Evolutionary conservation across 2,329 filamentous ascomycete genomes (phyloP).

Genomic region (Alternaria brassicae): DNA sequence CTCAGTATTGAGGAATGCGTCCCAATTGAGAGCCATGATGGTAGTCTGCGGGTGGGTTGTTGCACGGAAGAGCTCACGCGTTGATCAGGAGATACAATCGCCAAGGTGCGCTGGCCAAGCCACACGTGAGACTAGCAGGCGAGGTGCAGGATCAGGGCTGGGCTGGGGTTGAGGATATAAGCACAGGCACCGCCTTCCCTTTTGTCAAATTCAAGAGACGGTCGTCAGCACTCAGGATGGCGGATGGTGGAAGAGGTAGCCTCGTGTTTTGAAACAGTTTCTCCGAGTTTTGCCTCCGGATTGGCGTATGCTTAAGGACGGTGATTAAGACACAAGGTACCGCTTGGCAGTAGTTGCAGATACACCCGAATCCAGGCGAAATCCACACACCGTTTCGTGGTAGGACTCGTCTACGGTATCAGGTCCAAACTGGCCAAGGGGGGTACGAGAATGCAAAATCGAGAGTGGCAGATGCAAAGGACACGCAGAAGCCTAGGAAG

Average conservation of each 20-base stretch:
- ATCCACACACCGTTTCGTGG: conserved; percentile 11
- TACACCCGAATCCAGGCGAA: conserved; percentile 11
- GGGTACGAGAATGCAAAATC: conserved; percentile 13
- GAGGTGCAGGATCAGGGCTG: conserved; percentile 25
- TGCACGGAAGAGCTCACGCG: conserved; percentile 43
- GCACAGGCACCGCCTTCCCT: conserved; percentile 21
- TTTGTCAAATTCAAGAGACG: conserved; percentile 10
- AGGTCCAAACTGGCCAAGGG: conserved; percentile 15
- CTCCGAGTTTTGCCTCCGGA: not conserved
- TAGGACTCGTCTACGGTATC: conserved; percentile 4
- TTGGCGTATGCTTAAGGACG: conserved; percentile 28
- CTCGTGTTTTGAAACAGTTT: conserved; percentile 8
- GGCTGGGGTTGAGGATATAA: conserved; percentile 37
- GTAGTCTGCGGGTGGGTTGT: conserved; percentile 37
- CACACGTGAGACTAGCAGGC: conserved; percentile 31
- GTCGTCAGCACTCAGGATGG: conserved; percentile 1
- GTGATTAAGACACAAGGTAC: conserved; percentile 25
- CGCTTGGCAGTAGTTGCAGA: conserved; percentile 25
- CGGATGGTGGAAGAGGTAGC: conserved; percentile 8
- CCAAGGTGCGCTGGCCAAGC: conserved; percentile 34
- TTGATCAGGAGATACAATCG: conserved; percentile 48
- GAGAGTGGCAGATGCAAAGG: conserved; percentile 22
- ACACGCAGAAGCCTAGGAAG: conserved; percentile 10
- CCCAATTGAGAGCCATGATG: conserved; percentile 52
- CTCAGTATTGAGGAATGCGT: conserved; percentile 48